A percentile compares a stretch with the other conserved stretches of the same genome.
Conservation (phyloP, 495 filamentous ascomycete species). For the Xylaria scruposa region DNA sequence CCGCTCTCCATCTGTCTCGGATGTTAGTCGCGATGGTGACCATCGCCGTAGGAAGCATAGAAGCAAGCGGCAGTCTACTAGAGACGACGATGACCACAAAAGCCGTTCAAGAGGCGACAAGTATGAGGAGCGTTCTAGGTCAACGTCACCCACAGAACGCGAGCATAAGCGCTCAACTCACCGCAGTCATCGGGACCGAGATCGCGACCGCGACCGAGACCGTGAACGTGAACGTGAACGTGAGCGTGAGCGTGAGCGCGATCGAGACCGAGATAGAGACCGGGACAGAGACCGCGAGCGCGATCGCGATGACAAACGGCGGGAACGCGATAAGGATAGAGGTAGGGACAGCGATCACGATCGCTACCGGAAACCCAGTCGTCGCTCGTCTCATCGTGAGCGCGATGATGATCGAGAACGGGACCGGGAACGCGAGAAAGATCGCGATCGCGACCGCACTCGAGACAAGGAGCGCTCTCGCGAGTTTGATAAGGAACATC, state of each 20-base stretch:
- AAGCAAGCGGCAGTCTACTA: slow-evolving; percentile 51
- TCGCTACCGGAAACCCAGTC: slow-evolving; percentile 45
- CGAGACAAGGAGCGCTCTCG: slow-evolving; percentile 51
- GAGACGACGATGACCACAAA: slow-evolving; percentile 47
- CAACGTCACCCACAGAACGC: slow-evolving; percentile 58
- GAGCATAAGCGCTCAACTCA: slow-evolving; percentile 56
- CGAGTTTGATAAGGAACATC: slow-evolving; percentile 52
- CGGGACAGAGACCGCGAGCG: slow-evolving; percentile 56
- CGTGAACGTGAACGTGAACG: slow-evolving; percentile 44
- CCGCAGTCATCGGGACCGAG: slow-evolving; percentile 57
- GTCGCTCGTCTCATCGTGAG: slow-evolving; percentile 53
- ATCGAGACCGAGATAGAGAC: slow-evolving; percentile 49
- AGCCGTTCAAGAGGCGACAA: slow-evolving; percentile 45
- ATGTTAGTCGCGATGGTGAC: slow-evolving; percentile 58
- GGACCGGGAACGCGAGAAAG: slow-evolving; percentile 56
- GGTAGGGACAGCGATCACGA: slow-evolving; percentile 46
- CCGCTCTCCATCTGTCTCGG: slow-evolving; percentile 58
- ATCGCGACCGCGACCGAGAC: slow-evolving; percentile 50
- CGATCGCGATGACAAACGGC: slow-evolving; percentile 52
- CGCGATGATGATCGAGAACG: slow-evolving; percentile 48
- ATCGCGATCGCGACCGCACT: slow-evolving; percentile 48
- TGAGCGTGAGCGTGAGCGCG: slow-evolving; percentile 55
- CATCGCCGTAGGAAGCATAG: slow-evolving; percentile 57
- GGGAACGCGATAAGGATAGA: slow-evolving; percentile 53
- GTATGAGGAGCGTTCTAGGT: slow-evolving; percentile 55